phyloP scores from a whole-genome alignment of 192 early-diverging fungal species.

The Coemansia sp. region DNA sequence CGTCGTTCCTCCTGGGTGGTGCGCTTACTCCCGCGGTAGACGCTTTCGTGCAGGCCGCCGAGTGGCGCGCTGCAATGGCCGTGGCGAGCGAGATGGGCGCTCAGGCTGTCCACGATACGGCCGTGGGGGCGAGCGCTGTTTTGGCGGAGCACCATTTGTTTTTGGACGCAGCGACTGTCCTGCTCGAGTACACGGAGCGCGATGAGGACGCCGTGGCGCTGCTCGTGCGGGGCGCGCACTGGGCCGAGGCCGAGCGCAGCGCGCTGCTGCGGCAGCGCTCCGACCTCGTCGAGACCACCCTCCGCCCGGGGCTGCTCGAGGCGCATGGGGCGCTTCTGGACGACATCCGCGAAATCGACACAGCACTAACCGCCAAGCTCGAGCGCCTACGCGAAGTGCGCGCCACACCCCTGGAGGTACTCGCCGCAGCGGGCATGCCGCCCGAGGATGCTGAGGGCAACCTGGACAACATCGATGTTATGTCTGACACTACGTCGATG shows the following conservation, averaged over 20 bases:
- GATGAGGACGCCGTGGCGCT: conserved; percentile 67
- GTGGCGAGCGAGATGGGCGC: conserved; percentile 5
- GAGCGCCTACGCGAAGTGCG: conserved; percentile 39
- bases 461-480: conserved; percentile 87
- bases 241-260: conserved; percentile 75
- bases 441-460: background rate
- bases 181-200: conserved; percentile 74
- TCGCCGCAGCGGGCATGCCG: conserved; percentile 46
- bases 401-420: conserved; percentile 21
- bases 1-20: conserved; percentile 35
- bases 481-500: conserved; percentile 96
- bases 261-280: conserved; percentile 58
- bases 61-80: conserved; percentile 43
- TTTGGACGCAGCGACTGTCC: conserved; percentile 65
- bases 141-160: conserved; percentile 63
- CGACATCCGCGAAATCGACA: conserved; percentile 41
- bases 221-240: conserved; percentile 69
- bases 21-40: conserved; percentile 18
- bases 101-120: conserved; percentile 33
- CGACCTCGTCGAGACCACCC: conserved; percentile 76
- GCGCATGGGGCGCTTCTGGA: conserved; percentile 36
- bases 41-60: conserved; percentile 31
- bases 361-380: conserved; percentile 18
- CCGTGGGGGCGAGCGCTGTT: conserved; percentile 25
- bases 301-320: conserved; percentile 65